phyloP scores from a whole-genome alignment of 192 early-diverging fungal genomes.

The Backusella sp. region DNA sequence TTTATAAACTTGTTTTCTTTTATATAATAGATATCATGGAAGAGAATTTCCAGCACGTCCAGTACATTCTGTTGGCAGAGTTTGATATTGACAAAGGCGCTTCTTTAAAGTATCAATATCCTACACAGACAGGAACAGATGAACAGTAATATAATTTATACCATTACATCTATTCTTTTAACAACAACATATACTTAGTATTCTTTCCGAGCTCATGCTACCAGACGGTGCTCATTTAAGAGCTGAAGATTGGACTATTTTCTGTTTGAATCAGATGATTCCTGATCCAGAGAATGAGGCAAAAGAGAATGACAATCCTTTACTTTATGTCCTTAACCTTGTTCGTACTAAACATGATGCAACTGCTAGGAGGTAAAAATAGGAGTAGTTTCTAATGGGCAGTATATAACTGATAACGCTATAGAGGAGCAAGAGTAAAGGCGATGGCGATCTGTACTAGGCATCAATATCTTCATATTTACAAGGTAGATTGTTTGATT shows the following conservation, averaged over 20 bases:
- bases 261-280: slow-evolving; percentile 81
- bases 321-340: slow-evolving; percentile 90
- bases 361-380: slow-evolving; percentile 60
- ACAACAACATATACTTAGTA: slow-evolving; percentile 35
- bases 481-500: slow-evolving; percentile 49
- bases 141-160: slow-evolving; percentile 57
- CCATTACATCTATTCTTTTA: not conserved
- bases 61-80: slow-evolving; percentile 88
- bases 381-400: not conserved
- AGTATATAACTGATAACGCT: not conserved
- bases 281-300: slow-evolving; percentile 39
- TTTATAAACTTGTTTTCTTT: not conserved
- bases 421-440: slow-evolving; percentile 86
- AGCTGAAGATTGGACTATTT: slow-evolving; percentile 92
- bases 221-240: slow-evolving; percentile 94
- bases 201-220: slow-evolving; percentile 95
- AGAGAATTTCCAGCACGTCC: slow-evolving; percentile 50
- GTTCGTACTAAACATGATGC: slow-evolving; percentile 89
- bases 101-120: slow-evolving; percentile 85
- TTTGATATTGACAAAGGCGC: slow-evolving; percentile 96
- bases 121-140: slow-evolving; percentile 77
- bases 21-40: not conserved
- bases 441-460: slow-evolving; percentile 92
- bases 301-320: slow-evolving; percentile 49
- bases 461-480: slow-evolving; percentile 90